A percentile compares a stretch with the other conserved stretches of the same genome.
These are phyloP conservation scores for Pseudocercospora fijiensis DNA, from an alignment of 2,329 filamentous ascomycete species.

Conservation along the genomic window DNA sequence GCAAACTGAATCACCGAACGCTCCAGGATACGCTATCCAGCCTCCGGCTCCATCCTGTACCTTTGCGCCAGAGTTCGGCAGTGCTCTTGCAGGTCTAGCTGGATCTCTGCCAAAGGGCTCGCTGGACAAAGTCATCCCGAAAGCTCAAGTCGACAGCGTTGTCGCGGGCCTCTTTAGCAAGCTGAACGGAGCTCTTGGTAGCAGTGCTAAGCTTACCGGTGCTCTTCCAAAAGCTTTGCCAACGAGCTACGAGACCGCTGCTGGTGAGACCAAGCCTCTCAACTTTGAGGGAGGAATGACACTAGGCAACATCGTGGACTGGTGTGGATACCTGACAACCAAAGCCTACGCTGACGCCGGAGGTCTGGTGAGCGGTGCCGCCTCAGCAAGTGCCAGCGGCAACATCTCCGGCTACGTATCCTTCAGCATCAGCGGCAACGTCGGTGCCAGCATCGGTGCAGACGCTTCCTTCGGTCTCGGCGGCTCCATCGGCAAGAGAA, in stretches of 20 bases:
- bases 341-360: slow-evolving; percentile 15
- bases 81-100: slow-evolving; percentile 7
- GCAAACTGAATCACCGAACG: slow-evolving; percentile 8
- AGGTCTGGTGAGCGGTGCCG: slow-evolving; percentile 6
- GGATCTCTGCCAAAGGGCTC: slow-evolving; percentile 13
- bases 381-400: neutral
- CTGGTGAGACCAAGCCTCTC: slow-evolving; percentile 8
- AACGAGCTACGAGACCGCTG: slow-evolving; percentile 1
- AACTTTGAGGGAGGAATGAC: slow-evolving; percentile 20
- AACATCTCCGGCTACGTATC: slow-evolving; percentile 12
- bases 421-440: slow-evolving; percentile 6
- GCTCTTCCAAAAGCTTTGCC: slow-evolving; percentile 11
- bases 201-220: slow-evolving; percentile 1
- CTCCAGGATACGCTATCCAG: slow-evolving; percentile 16
- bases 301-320: slow-evolving; percentile 21
- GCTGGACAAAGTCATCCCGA: slow-evolving; percentile 17
- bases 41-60: slow-evolving; percentile 15
- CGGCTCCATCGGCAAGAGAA: slow-evolving; percentile 1
- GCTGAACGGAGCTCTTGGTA: slow-evolving; percentile 7
- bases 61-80: slow-evolving; percentile 15
- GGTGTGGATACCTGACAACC: slow-evolving; percentile 20
- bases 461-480: neutral
- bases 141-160: slow-evolving; percentile 12
- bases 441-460: neutral
- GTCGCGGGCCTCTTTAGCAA: slow-evolving; percentile 14